Percentiles rank a stretch among this genome's conserved stretches.
phyloP scores from a whole-genome alignment of 331 rosid genomes.

The Cydonia oblonga region DNA sequence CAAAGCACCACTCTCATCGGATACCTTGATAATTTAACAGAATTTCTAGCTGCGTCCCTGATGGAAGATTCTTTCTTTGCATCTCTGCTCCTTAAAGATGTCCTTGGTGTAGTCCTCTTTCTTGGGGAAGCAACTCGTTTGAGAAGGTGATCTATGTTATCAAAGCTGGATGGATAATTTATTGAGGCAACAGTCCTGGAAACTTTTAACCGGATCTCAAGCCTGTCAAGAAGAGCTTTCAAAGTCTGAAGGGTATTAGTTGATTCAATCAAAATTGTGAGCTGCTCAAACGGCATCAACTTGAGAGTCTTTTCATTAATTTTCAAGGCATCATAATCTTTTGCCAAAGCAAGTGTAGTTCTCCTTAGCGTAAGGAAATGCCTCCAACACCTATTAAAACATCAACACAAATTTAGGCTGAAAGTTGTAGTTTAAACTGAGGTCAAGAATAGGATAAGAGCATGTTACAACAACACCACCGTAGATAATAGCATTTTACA shows the following conservation, averaged over 20 bases:
- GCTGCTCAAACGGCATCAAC: conserved; percentile 83
- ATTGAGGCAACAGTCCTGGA: conserved; percentile 35
- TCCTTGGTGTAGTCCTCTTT: conserved; percentile 54
- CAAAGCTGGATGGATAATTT: conserved; percentile 34
- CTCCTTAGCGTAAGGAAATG: conserved; percentile 44
- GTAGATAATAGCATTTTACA: background rate
- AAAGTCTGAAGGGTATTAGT: conserved; percentile 58
- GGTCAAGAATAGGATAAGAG: background rate
- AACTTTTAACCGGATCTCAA: conserved; percentile 70
- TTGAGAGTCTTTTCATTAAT: conserved; percentile 55
- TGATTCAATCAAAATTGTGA: conserved; percentile 75
- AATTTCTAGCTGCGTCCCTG: conserved; percentile 32
- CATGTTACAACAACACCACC: background rate
- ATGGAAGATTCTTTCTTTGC: conserved; percentile 33
- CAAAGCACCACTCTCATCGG: conserved; percentile 80
- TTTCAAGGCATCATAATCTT: conserved; percentile 50
- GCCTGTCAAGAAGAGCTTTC: conserved; percentile 66
- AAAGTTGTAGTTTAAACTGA: background rate
- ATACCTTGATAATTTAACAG: conserved; percentile 52
- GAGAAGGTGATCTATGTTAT: conserved; percentile 87
- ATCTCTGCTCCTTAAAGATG: conserved; percentile 42
- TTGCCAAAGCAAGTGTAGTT: conserved; percentile 66
- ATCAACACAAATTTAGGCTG: background rate
- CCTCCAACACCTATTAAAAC: conserved; percentile 72
- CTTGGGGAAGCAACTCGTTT: conserved; percentile 81